A percentile compares a stretch with the other conserved stretches of the same genome.
These are phyloP conservation scores for Isabelozyma heimii DNA, from an alignment of 805 yeast genomes.

Conservation along the genomic window DNA sequence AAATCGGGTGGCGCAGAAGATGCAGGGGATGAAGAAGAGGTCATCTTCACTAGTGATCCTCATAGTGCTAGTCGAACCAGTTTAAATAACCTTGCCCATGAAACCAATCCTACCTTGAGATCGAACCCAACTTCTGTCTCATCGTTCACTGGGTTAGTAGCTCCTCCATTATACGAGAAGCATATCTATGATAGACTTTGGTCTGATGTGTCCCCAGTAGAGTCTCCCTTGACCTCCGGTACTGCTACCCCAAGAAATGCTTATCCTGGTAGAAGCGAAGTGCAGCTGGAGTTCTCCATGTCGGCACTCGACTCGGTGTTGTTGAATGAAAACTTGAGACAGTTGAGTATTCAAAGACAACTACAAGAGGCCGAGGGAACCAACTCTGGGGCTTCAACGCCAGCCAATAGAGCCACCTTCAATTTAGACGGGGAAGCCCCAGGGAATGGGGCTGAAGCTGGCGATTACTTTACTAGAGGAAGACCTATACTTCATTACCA, in stretches of 20 bases:
- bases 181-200: slow-evolving; percentile 81
- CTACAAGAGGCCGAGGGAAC: slow-evolving; percentile 28
- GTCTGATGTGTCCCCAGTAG: slow-evolving; percentile 58
- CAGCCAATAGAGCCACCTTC: slow-evolving; percentile 32
- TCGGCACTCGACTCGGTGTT: slow-evolving; percentile 37
- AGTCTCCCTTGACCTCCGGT: slow-evolving; percentile 45
- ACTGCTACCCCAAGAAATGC: slow-evolving; percentile 31
- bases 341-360: slow-evolving; percentile 49
- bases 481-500: slow-evolving; percentile 4
- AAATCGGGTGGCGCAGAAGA: slow-evolving; percentile 17
- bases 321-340: slow-evolving; percentile 52
- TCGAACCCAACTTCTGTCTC: slow-evolving; percentile 28
- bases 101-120: slow-evolving; percentile 2
- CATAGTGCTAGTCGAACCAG: slow-evolving; percentile 18
- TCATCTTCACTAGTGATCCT: slow-evolving; percentile 23
- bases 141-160: slow-evolving; percentile 47
- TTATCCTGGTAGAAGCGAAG: slow-evolving; percentile 7
- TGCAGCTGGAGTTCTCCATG: slow-evolving; percentile 28
- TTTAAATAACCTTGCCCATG: slow-evolving; percentile 14
- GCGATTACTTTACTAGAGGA: slow-evolving; percentile 34
- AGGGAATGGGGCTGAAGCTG: slow-evolving; percentile 3
- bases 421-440: slow-evolving; percentile 28
- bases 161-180: slow-evolving; percentile 83
- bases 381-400: slow-evolving; percentile 9
- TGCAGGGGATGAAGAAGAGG: slow-evolving; percentile 23